phyloP scores from a whole-genome alignment of 257 asterid genomes.

The Nicotiana tomentosiformis region DNA sequence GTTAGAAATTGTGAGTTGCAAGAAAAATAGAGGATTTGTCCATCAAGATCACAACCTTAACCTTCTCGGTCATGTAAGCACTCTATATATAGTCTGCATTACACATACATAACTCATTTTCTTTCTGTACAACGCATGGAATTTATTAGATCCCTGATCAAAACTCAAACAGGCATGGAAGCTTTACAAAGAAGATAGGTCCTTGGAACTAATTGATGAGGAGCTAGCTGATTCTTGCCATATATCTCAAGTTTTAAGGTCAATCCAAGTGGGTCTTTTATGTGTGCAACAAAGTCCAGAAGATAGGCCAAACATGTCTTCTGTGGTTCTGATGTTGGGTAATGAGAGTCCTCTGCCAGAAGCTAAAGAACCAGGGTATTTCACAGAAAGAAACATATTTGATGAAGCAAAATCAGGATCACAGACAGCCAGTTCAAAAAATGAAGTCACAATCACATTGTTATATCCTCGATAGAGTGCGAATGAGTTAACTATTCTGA shows the following conservation, averaged over 20 bases:
- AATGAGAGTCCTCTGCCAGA: not conserved
- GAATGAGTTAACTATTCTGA: not conserved
- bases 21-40: slow-evolving; percentile 21
- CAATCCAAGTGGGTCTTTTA: slow-evolving; percentile 7
- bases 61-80: slow-evolving; percentile 30
- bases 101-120: not conserved
- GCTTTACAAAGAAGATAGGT: slow-evolving; percentile 10
- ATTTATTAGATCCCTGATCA: not conserved
- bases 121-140: not conserved
- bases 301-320: slow-evolving; percentile 3
- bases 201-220: not conserved
- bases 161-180: not conserved
- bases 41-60: slow-evolving; percentile 17
- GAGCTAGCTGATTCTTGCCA: not conserved
- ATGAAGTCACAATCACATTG: slow-evolving; percentile 4
- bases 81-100: not conserved
- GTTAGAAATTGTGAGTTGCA: slow-evolving; percentile 25
- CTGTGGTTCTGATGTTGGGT: slow-evolving; percentile 6
- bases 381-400: not conserved
- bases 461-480: not conserved
- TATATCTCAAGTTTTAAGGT: slow-evolving; percentile 3
- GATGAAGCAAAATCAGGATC: not conserved
- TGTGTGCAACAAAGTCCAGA: slow-evolving; percentile 6
- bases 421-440: not conserved
- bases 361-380: slow-evolving; percentile 11